Conservation (phyloP, 352 stramenopile species). For the Sclerospora graminicola region DNA sequence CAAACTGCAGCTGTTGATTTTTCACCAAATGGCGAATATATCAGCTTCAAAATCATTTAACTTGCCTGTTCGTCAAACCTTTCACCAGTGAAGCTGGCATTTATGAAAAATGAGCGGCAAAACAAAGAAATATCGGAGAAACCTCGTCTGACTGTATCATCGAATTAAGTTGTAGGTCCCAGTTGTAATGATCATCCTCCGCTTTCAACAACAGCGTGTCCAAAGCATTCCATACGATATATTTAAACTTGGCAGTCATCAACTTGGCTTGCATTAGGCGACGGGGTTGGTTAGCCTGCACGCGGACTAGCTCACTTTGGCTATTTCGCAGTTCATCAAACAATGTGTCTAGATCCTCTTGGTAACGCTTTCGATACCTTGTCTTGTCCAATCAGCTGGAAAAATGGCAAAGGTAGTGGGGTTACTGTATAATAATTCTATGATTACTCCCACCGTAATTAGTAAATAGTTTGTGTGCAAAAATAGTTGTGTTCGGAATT, state of each 20-base stretch:
- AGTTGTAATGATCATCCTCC: constrained; percentile 45
- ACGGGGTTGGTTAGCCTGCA: constrained; percentile 59
- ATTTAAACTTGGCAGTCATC: constrained; percentile 63
- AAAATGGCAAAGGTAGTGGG: constrained; percentile 49
- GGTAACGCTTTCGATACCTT: constrained; percentile 65
- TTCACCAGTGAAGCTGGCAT: constrained; percentile 57
- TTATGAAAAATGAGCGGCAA: constrained; percentile 75
- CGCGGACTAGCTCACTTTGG: constrained; percentile 48
- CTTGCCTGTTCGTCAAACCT: constrained; percentile 46
- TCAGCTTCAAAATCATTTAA: constrained; percentile 72
- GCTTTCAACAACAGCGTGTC: constrained; percentile 38
- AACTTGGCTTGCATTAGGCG: constrained; percentile 75
- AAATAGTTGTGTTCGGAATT: too few species aligned
- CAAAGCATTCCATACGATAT: constrained; percentile 61
- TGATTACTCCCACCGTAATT: too few species aligned
- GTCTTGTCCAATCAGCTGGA: constrained; percentile 49
- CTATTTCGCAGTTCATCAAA: constrained; percentile 70
- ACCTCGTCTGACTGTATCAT: constrained; percentile 31
- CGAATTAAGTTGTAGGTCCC: constrained; percentile 45
- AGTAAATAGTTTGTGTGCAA: too few species aligned
- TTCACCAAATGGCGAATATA: constrained; percentile 80
- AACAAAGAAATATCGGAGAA: constrained; percentile 56
- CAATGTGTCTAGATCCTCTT: constrained; percentile 53
- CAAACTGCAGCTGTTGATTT: constrained; percentile 61
- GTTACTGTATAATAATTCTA: constrained; percentile 59